Evolutionary conservation across 345 rosid species (phyloP).

Genomic region (Draba incana): DNA sequence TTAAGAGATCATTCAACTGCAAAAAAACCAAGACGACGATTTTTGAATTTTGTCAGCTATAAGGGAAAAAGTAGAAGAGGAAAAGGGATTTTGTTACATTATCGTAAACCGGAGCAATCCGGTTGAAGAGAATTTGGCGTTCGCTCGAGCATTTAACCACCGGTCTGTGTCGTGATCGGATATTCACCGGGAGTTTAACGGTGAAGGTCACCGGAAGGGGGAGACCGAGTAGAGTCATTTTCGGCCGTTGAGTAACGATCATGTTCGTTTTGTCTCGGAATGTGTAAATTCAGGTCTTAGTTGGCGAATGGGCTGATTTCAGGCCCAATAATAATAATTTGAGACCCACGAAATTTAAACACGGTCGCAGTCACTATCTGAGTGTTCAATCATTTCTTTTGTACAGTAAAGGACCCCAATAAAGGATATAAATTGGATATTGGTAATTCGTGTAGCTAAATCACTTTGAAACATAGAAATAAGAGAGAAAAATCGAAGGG

Average conservation of each 20-base stretch:
- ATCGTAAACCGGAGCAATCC: slow-evolving; percentile 87
- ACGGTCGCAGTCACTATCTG: neutral
- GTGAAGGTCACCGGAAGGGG: slow-evolving; percentile 24
- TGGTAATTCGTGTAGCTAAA: too few relatives aligned
- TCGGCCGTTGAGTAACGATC: slow-evolving; percentile 33
- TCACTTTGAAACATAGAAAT: too few relatives aligned
- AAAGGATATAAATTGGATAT: too few relatives aligned
- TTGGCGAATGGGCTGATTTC: neutral
- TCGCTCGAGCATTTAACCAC: slow-evolving; percentile 51
- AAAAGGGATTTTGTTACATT: slow-evolving; percentile 42
- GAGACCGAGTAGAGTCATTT: slow-evolving; percentile 38
- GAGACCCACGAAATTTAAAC: neutral
- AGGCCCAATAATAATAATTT: neutral
- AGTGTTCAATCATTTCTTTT: too few relatives aligned
- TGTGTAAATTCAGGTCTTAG: neutral
- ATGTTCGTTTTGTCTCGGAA: neutral
- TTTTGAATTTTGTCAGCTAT: neutral
- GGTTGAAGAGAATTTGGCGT: slow-evolving; percentile 66
- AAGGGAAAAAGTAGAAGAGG: neutral
- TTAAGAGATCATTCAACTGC: slow-evolving; percentile 80
- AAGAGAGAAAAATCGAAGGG: too few relatives aligned
- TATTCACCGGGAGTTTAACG: slow-evolving; percentile 5
- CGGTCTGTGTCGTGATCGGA: slow-evolving; percentile 6
- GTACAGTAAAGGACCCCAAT: too few relatives aligned
- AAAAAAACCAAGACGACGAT: neutral